Conservation (phyloP, 306 rosid genomes). For the Mimosa bimucronata region DNA sequence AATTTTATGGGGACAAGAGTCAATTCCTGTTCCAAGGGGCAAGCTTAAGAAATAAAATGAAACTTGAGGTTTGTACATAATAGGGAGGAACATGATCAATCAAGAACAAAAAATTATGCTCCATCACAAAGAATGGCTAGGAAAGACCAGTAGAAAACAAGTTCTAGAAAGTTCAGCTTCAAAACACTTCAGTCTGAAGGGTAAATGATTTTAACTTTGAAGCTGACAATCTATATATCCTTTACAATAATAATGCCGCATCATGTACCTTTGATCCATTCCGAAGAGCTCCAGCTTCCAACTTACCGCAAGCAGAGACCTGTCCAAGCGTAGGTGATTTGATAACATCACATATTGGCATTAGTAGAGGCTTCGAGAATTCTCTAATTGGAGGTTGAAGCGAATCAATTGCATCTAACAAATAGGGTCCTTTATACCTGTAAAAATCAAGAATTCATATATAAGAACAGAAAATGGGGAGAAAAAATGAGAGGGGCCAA, state of each 20-base stretch:
- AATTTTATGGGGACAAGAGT: not conserved
- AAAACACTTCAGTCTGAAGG: slow-evolving; percentile 28
- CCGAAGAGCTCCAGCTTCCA: slow-evolving; percentile 97
- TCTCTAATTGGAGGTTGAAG: slow-evolving; percentile 87
- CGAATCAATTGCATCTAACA: slow-evolving; percentile 89
- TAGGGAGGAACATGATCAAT: not conserved
- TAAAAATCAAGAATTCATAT: slow-evolving; percentile 43
- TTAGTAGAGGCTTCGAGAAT: slow-evolving; percentile 78
- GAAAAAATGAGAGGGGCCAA: not conserved
- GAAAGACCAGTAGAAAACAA: slow-evolving; percentile 23
- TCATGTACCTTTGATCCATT: slow-evolving; percentile 80
- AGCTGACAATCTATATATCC: slow-evolving; percentile 33
- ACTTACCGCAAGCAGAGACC: slow-evolving; percentile 89
- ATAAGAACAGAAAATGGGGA: not conserved
- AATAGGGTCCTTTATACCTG: slow-evolving; percentile 84
- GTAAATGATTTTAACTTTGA: slow-evolving; percentile 19
- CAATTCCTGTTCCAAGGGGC: not conserved
- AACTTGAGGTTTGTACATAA: not conserved
- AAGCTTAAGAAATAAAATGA: not conserved
- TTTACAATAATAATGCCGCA: slow-evolving; percentile 14
- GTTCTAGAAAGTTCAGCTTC: not conserved
- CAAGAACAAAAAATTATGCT: not conserved
- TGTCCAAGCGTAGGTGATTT: slow-evolving; percentile 71
- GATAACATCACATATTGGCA: slow-evolving; percentile 93
- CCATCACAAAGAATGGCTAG: not conserved